These are phyloP conservation scores for Sarocladiaceae sp. DNA, from an alignment of 2,329 filamentous ascomycete genomes.

Conservation along the genomic window DNA sequence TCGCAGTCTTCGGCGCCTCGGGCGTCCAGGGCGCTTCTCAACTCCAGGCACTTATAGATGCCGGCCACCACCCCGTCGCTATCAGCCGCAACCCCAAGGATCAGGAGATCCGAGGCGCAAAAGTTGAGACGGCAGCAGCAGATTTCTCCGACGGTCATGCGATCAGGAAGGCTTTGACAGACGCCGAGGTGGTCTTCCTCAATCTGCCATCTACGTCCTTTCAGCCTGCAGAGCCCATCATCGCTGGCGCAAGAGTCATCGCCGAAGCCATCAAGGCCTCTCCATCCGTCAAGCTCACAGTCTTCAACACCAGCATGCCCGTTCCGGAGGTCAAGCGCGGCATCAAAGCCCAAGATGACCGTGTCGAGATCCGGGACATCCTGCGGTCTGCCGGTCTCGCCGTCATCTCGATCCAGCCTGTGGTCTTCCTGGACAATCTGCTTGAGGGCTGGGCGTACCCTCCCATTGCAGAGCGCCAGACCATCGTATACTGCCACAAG, in stretches of 20 bases:
- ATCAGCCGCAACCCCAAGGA: conserved; percentile 18
- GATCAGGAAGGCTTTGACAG: conserved; percentile 12
- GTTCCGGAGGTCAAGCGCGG: conserved; percentile 17
- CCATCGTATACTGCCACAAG: conserved; percentile 32
- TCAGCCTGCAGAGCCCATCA: conserved; percentile 34
- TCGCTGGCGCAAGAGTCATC: conserved; percentile 50
- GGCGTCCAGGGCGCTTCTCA: conserved; percentile 21
- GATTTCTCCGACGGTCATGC: conserved; percentile 14
- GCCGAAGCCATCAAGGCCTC: conserved; percentile 32
- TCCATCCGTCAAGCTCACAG: conserved; percentile 4
- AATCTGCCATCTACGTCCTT: conserved; percentile 22
- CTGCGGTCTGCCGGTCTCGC: conserved; percentile 23
- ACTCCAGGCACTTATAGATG: conserved; percentile 16
- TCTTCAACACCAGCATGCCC: conserved; percentile 18
- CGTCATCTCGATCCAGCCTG: conserved; percentile 29
- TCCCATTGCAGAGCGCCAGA: conserved; percentile 25
- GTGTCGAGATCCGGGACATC: conserved; percentile 22
- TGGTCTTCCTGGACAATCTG: conserved; percentile 31
- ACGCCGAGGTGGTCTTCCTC: conserved; percentile 18
- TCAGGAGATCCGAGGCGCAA: conserved; percentile 13
- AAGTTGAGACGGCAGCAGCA: conserved; percentile 16
- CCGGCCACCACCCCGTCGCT: conserved; percentile 19
- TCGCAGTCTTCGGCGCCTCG: conserved; percentile 22
- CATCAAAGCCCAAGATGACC: conserved; percentile 22
- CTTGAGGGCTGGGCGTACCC: conserved; percentile 31